Evolutionary conservation across 306 rosid genomes (phyloP).

Genomic region (Carpinus viminea): DNA sequence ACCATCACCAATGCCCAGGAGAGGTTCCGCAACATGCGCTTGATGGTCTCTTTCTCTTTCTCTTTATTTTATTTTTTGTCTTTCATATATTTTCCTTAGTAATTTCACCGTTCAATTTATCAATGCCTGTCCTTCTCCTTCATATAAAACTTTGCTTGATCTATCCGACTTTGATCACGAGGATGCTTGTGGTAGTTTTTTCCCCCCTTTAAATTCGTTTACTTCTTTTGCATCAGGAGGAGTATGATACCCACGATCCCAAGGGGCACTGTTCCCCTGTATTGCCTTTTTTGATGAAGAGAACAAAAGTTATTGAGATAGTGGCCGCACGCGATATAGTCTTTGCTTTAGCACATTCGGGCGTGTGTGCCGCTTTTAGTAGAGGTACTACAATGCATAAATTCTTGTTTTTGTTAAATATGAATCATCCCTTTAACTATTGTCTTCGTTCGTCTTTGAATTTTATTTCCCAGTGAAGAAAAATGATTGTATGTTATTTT

Average conservation of each 20-base stretch:
- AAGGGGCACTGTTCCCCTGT: slow-evolving; percentile 59
- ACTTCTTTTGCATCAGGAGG: slow-evolving; percentile 37
- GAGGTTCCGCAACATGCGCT: slow-evolving; percentile 77
- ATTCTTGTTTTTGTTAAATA: neutral
- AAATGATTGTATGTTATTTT: neutral
- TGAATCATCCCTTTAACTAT: neutral
- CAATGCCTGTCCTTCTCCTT: neutral
- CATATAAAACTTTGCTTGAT: neutral
- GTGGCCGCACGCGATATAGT: slow-evolving; percentile 81
- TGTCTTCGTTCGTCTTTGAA: neutral
- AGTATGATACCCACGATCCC: slow-evolving; percentile 81
- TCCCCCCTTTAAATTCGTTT: neutral
- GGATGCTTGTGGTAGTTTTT: neutral
- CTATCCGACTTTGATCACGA: neutral
- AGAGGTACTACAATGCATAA: slow-evolving; percentile 49
- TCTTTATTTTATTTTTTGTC: no score
- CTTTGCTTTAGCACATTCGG: slow-evolving; percentile 87
- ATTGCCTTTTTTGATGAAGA: slow-evolving; percentile 73
- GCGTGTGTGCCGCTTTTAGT: slow-evolving; percentile 90
- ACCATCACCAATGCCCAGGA: slow-evolving; percentile 70
- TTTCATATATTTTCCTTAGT: neutral
- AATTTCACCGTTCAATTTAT: neutral
- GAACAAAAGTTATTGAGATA: slow-evolving; percentile 76
- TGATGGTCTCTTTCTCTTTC: slow-evolving; percentile 43
- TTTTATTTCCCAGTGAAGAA: neutral